Evolutionary conservation across 2,329 filamentous ascomycete genomes (phyloP), one percentile per base, ranked within the genome.

Genomic region (Venturia asperata): DNA sequence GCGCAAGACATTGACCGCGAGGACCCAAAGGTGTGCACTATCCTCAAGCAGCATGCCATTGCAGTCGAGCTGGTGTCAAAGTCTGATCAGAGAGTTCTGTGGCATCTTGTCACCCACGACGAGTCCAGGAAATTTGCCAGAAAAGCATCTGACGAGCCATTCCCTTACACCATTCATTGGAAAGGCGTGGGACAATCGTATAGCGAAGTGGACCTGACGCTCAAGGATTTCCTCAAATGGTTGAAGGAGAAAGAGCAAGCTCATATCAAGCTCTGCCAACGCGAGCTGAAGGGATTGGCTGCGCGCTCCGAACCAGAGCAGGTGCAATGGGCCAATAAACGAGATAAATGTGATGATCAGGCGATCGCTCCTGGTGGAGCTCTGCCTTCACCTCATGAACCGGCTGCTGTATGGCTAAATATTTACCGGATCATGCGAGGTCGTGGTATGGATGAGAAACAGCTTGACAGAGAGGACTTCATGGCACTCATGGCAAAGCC

Each of bases 401-500:
- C 52, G 19, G 52, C 52, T 37, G 52, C 52, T 34, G 15, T 58
- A 10, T 58, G 52, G 52, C 52, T 34, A 24, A 34, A 58, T 27
- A 37, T 58, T 7, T 58, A 58, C 37, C 52, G 52, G 15, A 2
- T 58, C 27, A 15, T 58, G 27, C 52, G 52, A 34, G 15, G 27
- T 39, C 52, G 52, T 37, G 52, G 52, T 21, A 37, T 58, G 17
- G 24, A 19, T n/a, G 52, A 58, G 19, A 24, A 58, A 37, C 27
- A 34, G 30, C 52, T 58, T 27, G 52, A 37, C 30, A 34, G 52
- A 21, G 52, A 58, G 27, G 27, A 58, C 5, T 34, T 58, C 30
- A 58, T 58, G 52, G 19, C 30, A 19, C 52, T 58, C 30, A 58
- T 58, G 52, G n/a, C 52, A 34, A 34, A n/a, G 52, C 52, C 52